These are phyloP conservation scores for Akanthomyces uredinophilus DNA, from an alignment of 2,329 filamentous ascomycete species.

Conservation along the genomic window DNA sequence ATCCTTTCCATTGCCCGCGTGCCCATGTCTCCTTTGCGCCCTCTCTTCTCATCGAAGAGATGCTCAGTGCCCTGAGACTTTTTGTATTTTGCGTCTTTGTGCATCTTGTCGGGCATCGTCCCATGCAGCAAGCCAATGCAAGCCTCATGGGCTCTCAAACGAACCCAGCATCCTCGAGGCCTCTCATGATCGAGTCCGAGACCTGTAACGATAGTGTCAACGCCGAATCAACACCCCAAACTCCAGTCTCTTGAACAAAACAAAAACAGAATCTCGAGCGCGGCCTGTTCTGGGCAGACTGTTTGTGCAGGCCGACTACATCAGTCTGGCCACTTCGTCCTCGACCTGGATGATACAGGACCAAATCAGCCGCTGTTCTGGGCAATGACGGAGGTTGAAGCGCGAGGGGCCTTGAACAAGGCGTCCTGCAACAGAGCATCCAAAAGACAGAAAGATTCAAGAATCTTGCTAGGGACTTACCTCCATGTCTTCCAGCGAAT, in stretches of 20 bases:
- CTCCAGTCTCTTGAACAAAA: conserved; percentile 15
- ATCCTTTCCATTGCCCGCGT: conserved; percentile 15
- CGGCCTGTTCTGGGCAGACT: neutral
- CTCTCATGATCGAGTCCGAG: conserved; percentile 30
- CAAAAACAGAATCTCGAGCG: neutral
- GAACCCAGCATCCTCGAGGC: conserved; percentile 37
- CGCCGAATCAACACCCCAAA: conserved; percentile 12
- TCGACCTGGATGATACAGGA: conserved; percentile 67
- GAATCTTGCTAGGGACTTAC: conserved; percentile 53
- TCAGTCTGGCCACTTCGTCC: conserved; percentile 86
- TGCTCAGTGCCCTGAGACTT: conserved; percentile 28
- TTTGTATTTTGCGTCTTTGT: neutral
- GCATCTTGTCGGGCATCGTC: neutral
- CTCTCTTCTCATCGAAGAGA: conserved; percentile 32
- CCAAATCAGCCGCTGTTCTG: conserved; percentile 13
- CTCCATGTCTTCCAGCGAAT: conserved; percentile 98
- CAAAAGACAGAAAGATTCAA: neutral
- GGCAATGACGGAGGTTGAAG: neutral
- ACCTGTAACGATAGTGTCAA: conserved; percentile 24
- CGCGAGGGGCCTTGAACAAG: neutral
- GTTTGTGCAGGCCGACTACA: conserved; percentile 47
- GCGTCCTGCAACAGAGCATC: neutral
- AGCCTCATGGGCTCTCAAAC: conserved; percentile 26
- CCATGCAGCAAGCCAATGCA: neutral
- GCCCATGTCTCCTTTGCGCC: conserved; percentile 23